Percentiles rank a stretch among this genome's conserved stretches.
Conservation (phyloP, 257 asterid species). For the Primulina tabacum region DNA sequence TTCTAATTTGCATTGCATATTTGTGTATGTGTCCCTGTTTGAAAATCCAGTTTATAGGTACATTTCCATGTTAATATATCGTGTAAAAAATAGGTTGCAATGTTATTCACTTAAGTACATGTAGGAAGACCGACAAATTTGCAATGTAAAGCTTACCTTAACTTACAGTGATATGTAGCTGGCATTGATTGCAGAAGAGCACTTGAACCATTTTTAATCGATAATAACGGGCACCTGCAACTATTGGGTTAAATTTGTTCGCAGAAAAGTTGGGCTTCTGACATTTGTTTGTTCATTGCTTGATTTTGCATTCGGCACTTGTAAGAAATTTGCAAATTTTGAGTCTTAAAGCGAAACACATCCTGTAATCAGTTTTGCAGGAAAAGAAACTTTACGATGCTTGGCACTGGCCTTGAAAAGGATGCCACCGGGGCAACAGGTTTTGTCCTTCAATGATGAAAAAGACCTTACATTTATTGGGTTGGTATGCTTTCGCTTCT, state of each 20-base stretch:
- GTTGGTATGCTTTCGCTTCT: slow-evolving; percentile 95
- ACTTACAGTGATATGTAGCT: neutral
- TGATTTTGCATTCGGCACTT: neutral
- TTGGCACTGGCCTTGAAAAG: slow-evolving; percentile 89
- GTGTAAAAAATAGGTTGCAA: neutral
- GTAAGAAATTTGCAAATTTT: slow-evolving; percentile 6
- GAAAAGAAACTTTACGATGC: slow-evolving; percentile 91
- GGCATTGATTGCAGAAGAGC: neutral
- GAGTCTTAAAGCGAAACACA: slow-evolving; percentile 22
- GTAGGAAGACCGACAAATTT: slow-evolving; percentile 16
- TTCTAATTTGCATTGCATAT: neutral
- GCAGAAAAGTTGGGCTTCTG: neutral
- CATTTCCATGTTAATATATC: too few species aligned
- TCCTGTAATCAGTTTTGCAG: slow-evolving; percentile 78
- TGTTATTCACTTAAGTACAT: neutral
- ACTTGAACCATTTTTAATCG: neutral
- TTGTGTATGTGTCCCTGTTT: neutral
- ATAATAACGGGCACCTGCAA: neutral
- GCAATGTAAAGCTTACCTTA: slow-evolving; percentile 5
- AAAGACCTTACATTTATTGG: slow-evolving; percentile 97
- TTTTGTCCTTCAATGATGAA: slow-evolving; percentile 82
- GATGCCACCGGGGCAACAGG: slow-evolving; percentile 85
- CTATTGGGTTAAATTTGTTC: neutral
- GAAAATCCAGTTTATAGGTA: neutral
- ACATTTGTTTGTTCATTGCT: neutral